phyloP scores from a whole-genome alignment of 129 eudicot genomes.

The Flaveria bidentis region DNA sequence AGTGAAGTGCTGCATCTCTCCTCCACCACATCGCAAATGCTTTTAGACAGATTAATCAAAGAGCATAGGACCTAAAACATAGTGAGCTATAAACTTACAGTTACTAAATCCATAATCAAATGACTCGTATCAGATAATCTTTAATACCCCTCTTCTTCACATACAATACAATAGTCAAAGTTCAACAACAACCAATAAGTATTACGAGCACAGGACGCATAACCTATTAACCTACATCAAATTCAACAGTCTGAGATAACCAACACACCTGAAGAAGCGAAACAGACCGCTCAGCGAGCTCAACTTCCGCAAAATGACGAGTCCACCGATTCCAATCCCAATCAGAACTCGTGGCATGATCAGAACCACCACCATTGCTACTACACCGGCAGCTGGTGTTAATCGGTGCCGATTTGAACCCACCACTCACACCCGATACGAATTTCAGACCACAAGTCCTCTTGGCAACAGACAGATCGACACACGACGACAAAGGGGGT shows the following conservation, averaged over 20 bases:
- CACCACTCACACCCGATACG: slow-evolving; percentile 25
- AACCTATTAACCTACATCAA: neutral
- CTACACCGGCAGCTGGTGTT: slow-evolving; percentile 43
- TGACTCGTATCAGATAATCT: too few relatives aligned
- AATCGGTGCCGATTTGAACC: slow-evolving; percentile 24
- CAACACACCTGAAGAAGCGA: slow-evolving; percentile 79
- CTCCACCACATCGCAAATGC: neutral
- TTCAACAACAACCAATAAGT: neutral
- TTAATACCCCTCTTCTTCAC: too few relatives aligned
- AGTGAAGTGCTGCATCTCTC: too few relatives aligned
- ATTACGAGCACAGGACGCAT: neutral
- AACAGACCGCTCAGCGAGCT: slow-evolving; percentile 81
- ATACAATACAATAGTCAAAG: too few relatives aligned
- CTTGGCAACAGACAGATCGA: slow-evolving; percentile 25
- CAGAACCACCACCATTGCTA: slow-evolving; percentile 17
- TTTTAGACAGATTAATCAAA: neutral
- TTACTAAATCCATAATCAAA: slow-evolving; percentile 2
- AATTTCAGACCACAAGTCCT: slow-evolving; percentile 32
- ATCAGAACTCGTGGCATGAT: slow-evolving; percentile 45
- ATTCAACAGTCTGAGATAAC: neutral
- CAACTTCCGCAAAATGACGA: slow-evolving; percentile 80
- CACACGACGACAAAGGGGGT: slow-evolving; percentile 29
- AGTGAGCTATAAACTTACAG: neutral
- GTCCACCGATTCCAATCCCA: slow-evolving; percentile 99
- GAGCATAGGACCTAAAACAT: neutral